Percentiles rank a stretch among this genome's conserved stretches.
Conservation (phyloP, 2,329 filamentous ascomycete species). For the Clonostachys sp. region DNA sequence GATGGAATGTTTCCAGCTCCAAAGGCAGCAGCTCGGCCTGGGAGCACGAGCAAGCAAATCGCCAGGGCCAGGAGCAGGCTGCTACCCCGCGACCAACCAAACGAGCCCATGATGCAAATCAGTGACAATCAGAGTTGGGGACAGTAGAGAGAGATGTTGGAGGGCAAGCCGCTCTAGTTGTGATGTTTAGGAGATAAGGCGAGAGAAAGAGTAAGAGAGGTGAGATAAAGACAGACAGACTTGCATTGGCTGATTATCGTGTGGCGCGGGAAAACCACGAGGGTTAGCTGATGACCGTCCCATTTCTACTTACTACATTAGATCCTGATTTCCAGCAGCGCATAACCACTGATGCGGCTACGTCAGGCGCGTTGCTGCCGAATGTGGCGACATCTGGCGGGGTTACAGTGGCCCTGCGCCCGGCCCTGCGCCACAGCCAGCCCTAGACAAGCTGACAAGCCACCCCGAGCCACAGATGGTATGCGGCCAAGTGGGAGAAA, state of each 20-base stretch:
- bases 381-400: too few relatives aligned
- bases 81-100: slow-evolving; percentile 38
- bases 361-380: too few relatives aligned
- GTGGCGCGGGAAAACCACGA: too few relatives aligned
- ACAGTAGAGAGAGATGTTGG: background rate
- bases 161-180: background rate
- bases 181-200: background rate
- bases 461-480: too few relatives aligned
- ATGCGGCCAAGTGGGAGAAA: too few relatives aligned
- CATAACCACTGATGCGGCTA: too few relatives aligned
- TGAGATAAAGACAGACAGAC: background rate
- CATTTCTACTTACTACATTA: too few relatives aligned
- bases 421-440: too few relatives aligned
- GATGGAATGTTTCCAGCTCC: slow-evolving; percentile 70
- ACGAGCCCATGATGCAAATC: slow-evolving; percentile 37
- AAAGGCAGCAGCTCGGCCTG: slow-evolving; percentile 55
- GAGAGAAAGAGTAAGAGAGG: background rate
- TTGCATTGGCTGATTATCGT: background rate
- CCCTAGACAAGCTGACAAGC: too few relatives aligned
- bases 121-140: background rate
- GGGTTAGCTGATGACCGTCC: too few relatives aligned
- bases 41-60: slow-evolving; percentile 52
- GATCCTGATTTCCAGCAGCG: too few relatives aligned
- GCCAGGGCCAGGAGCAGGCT: slow-evolving; percentile 44
- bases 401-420: too few relatives aligned